Evolutionary conservation across 345 rosid genomes (phyloP).

Genomic region (rapeseed (Brassica napus)): DNA sequence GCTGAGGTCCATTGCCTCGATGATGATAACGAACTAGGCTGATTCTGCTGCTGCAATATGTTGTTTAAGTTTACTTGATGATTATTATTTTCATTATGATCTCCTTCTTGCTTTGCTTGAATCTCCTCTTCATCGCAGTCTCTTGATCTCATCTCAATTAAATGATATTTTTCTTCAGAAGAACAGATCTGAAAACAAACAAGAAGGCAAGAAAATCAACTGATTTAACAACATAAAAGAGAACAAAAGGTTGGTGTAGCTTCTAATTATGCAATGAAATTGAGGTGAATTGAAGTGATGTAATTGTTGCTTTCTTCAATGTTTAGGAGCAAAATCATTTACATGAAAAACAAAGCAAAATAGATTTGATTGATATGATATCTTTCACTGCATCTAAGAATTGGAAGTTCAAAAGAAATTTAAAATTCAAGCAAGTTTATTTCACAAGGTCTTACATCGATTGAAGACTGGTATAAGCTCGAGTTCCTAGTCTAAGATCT

Average conservation of each 20-base stretch:
- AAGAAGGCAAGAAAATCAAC: background rate
- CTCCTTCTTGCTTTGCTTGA: constrained; percentile 64
- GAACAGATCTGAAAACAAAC: constrained; percentile 37
- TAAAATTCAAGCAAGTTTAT: background rate
- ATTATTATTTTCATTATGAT: constrained; percentile 12
- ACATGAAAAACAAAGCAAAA: constrained; percentile 15
- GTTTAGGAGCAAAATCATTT: background rate
- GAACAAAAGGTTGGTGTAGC: background rate
- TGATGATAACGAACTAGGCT: constrained; percentile 38
- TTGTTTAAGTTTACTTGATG: constrained; percentile 34
- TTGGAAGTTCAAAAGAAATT: background rate
- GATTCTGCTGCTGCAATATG: constrained; percentile 33
- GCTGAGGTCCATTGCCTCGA: constrained; percentile 80
- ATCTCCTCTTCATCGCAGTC: constrained; percentile 44
- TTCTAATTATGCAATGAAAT: background rate
- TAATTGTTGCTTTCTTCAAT: background rate
- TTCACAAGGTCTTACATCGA: constrained; percentile 20
- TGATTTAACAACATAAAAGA: background rate
- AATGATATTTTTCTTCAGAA: background rate
- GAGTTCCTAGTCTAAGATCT: constrained; percentile 28
- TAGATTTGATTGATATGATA: background rate
- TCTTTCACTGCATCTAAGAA: background rate
- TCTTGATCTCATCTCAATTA: constrained; percentile 44
- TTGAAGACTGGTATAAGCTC: constrained; percentile 20
- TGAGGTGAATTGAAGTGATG: constrained; percentile 1